Evolutionary conservation across 2,329 filamentous ascomycete genomes (phyloP), one percentile per base, ranked within the genome.

Genomic region (Talaromyces piceae): DNA sequence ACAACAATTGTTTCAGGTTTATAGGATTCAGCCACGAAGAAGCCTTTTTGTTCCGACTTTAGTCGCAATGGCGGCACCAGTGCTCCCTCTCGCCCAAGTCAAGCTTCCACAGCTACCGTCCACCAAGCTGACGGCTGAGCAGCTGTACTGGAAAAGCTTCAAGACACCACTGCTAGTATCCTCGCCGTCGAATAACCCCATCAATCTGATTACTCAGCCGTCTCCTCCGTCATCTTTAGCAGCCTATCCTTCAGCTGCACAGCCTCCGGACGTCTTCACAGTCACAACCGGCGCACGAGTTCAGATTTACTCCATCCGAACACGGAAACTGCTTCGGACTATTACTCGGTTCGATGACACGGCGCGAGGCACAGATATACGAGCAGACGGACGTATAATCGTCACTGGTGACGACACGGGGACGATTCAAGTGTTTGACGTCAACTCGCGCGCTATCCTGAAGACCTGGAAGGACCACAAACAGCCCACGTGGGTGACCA

Each of bases 391-490:
- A 37, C 82, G 89, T 55, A 87, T 98, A 52, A 73, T 98, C 60
- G 86, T 94, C 30, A 90, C 91, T 27, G 91, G 91, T 61, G 91
- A 96, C 60, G 91, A 96, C 66, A 86, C 83, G 37, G 94, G 94
- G 52, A 84, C 86, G 56, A 88, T 98, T 59, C 94, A 98, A 71
- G 90, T 96, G 11, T 98, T 97, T 65, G 93, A 98, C 64, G 83
- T 95, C 47, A 84, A 79, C 65, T 91, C 90, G 52, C 81, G 93
- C 57, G 90, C 90, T 3, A 95, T 98, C 58, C 74, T 98, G 61
- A 91, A 93, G 75, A 96, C 91, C 47, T 98, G 93, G 91, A 83
- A 85, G 57, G 83, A 91, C 60, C 91, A 97, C 74, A 91, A 90
- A 73, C 91, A 95, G 76, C 88, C 93, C 12, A 88, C 95, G 22